Conservation (phyloP, 176 grass and related monocot species). For the Thinopyrum elongatum region DNA sequence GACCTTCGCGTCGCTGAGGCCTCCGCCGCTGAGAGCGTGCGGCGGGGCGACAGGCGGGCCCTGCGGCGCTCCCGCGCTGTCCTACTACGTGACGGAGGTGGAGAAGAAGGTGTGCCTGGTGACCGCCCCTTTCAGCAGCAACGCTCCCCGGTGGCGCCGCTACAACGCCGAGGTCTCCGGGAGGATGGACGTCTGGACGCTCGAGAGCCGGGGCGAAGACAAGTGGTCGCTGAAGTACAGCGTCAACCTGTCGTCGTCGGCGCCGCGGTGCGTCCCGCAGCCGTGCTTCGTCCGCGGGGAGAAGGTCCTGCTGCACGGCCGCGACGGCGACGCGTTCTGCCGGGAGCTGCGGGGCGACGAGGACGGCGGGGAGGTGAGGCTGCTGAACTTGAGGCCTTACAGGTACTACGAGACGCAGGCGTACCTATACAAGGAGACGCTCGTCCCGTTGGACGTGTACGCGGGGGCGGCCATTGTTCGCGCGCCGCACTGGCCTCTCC, state of each 20-base stretch:
- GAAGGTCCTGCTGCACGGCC: constrained; percentile 28
- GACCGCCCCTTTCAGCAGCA: constrained; percentile 3
- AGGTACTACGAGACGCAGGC: constrained; percentile 22
- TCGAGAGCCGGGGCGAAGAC: constrained; percentile 11
- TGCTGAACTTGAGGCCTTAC: constrained; percentile 9
- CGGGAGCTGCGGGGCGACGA: constrained; percentile 5
- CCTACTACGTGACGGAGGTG: constrained; percentile 25
- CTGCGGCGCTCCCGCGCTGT: background rate
- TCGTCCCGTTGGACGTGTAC: constrained; percentile 30
- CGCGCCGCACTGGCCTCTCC: background rate
- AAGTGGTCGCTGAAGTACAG: constrained; percentile 29
- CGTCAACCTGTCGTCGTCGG: background rate
- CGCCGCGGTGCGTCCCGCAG: constrained; percentile 4
- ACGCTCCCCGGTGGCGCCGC: constrained; percentile 15
- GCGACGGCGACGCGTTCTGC: background rate
- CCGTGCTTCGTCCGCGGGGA: constrained; percentile 38
- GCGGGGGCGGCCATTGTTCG: constrained; percentile 20
- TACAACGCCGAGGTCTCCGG: constrained; percentile 10
- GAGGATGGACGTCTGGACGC: constrained; percentile 35
- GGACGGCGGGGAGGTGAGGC: background rate
- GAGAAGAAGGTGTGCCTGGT: constrained; percentile 7
- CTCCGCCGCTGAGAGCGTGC: constrained; percentile 5
- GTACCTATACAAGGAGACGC: constrained; percentile 28
- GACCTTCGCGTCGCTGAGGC: background rate
- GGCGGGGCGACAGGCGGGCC: background rate